phyloP scores from a whole-genome alignment of 768 basidiomycete genomes.

The Xanthoconium stramineum region DNA sequence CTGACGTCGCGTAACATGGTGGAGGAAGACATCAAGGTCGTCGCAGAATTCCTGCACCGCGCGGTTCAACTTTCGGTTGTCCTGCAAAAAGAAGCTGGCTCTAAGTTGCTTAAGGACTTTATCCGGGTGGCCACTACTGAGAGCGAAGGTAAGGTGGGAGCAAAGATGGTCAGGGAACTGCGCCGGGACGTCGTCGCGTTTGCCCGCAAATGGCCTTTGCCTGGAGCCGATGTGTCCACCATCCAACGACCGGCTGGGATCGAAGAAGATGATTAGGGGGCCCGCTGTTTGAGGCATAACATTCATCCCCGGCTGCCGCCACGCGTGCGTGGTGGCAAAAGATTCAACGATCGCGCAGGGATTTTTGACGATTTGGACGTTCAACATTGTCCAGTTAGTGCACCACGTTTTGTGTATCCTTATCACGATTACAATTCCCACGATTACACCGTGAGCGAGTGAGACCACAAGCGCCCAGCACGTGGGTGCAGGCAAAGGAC shows the following conservation, averaged over 20 bases:
- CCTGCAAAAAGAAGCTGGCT: conserved; percentile 92
- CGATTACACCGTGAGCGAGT: background rate
- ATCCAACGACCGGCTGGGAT: conserved; percentile 61
- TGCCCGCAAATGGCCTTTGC: conserved; percentile 87
- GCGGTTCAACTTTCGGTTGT: conserved; percentile 86
- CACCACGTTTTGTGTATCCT: background rate
- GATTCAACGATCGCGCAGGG: conserved; percentile 53
- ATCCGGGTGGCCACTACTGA: conserved; percentile 71
- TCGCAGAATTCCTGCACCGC: conserved; percentile 91
- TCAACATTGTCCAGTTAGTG: conserved; percentile 29
- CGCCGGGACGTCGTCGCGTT: conserved; percentile 78
- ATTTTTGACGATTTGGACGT: conserved; percentile 24
- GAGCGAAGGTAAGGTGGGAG: conserved; percentile 69
- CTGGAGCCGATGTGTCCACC: conserved; percentile 64
- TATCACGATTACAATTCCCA: background rate
- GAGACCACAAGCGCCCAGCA: too few species aligned
- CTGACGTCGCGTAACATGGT: conserved; percentile 93
- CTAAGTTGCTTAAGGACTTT: conserved; percentile 95
- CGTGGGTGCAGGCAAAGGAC: too few species aligned
- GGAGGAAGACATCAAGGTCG: conserved; percentile 81
- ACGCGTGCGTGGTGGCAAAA: conserved; percentile 30
- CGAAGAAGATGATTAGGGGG: conserved; percentile 44
- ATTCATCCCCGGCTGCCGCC: background rate
- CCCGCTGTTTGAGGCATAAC: background rate
- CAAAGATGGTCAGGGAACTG: conserved; percentile 67